Conservation (phyloP, 106 monocot genomes). For the Phalaenopsis aphrodite region DNA sequence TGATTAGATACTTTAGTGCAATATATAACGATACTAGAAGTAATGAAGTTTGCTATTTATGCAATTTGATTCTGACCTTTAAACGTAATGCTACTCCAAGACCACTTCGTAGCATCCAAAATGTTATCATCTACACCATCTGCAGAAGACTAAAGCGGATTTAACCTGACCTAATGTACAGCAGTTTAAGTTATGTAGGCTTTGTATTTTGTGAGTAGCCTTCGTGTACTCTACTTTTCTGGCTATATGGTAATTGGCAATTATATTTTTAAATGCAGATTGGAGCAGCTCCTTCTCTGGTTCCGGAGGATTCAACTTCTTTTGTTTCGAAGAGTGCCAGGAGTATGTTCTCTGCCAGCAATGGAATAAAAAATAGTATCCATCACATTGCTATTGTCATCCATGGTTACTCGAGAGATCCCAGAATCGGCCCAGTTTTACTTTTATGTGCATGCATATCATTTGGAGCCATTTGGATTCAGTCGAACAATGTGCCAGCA, state of each 20-base stretch:
- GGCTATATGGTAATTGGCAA: not conserved
- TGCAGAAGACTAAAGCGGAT: not conserved
- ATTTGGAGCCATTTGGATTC: conserved; percentile 68
- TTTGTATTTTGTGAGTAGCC: not conserved
- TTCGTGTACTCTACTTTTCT: not conserved
- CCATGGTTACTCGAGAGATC: conserved; percentile 47
- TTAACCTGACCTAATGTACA: not conserved
- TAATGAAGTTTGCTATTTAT: not conserved
- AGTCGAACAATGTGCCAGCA: conserved; percentile 19
- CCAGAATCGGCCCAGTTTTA: conserved; percentile 72
- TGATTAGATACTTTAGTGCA: too few relatives aligned
- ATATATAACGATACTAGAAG: too few relatives aligned
- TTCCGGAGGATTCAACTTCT: conserved; percentile 63
- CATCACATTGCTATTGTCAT: conserved; percentile 19
- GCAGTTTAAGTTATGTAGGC: not conserved
- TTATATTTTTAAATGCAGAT: conserved; percentile 31
- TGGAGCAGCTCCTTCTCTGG: conserved; percentile 54
- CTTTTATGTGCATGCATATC: conserved; percentile 71
- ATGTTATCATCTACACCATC: not conserved
- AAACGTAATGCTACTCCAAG: not conserved
- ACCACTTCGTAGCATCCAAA: not conserved
- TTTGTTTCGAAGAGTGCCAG: conserved; percentile 29
- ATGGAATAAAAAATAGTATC: conserved; percentile 26
- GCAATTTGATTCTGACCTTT: not conserved
- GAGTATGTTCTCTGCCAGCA: conserved; percentile 20